Percentiles rank a stretch among this genome's conserved stretches.
phyloP scores from a whole-genome alignment of 2,329 filamentous ascomycete species.

The Sclerotinia glacialis region DNA sequence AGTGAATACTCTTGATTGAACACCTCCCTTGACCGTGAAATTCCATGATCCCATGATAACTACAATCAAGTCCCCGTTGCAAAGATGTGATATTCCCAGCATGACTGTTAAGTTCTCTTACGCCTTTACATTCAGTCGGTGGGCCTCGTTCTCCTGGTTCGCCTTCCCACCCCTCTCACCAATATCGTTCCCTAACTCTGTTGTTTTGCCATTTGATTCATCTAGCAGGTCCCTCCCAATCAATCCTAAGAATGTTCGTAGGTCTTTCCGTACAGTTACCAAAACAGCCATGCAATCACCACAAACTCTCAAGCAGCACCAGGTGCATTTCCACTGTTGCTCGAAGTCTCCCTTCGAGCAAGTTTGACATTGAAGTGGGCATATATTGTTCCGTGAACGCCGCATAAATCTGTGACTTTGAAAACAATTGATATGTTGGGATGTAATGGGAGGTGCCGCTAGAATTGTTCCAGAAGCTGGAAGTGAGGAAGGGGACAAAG shows the following conservation, averaged over 20 bases:
- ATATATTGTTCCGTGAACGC: constrained; percentile 33
- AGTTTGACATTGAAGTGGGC: constrained; percentile 38
- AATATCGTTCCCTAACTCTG: not conserved
- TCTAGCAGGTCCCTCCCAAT: constrained; percentile 1
- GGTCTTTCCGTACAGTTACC: constrained; percentile 31
- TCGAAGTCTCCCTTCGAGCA: constrained; percentile 36
- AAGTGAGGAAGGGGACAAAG: constrained; percentile 21
- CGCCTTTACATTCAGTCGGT: not conserved
- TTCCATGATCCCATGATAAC: not conserved
- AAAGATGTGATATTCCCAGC: not conserved
- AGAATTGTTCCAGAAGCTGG: constrained; percentile 30
- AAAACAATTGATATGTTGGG: constrained; percentile 37
- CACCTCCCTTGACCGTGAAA: not conserved
- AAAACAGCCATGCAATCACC: constrained; percentile 36
- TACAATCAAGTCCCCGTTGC: not conserved
- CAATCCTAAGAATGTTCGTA: constrained; percentile 20
- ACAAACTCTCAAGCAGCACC: constrained; percentile 40
- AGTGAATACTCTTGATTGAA: not conserved
- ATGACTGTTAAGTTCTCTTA: not conserved
- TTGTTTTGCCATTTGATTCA: not conserved
- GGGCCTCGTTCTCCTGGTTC: not conserved
- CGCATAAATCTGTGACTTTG: constrained; percentile 38
- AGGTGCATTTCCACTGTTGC: constrained; percentile 36
- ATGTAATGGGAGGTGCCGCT: constrained; percentile 27
- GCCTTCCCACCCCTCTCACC: not conserved